Evolutionary conservation across 176 grass and related monocot genomes (phyloP).

Genomic region (Triticum urartu): DNA sequence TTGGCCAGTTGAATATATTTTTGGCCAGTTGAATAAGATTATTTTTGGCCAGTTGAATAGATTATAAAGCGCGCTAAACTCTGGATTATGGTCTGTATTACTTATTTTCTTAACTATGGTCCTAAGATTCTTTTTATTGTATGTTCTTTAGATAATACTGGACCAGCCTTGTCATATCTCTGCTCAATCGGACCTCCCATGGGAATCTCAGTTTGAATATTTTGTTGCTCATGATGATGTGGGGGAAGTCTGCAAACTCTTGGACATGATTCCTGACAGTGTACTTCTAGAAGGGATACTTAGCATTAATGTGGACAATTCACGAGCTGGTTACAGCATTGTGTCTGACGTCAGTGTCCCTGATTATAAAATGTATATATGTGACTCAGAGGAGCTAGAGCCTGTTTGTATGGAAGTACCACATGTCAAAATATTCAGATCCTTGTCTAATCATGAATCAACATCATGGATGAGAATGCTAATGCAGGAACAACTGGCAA

Average conservation of each 20-base stretch:
- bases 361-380: conserved; percentile 69
- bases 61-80: conserved; percentile 5
- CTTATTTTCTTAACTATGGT: conserved; percentile 7
- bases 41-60: background rate
- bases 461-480: conserved; percentile 66
- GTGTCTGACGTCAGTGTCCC: conserved; percentile 16
- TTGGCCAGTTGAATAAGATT: background rate
- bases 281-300: conserved; percentile 69
- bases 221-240: conserved; percentile 65
- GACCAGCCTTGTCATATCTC: conserved; percentile 59
- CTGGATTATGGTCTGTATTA: conserved; percentile 6
- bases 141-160: conserved; percentile 72
- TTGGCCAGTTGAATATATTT: background rate
- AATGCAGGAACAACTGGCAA: conserved; percentile 73
- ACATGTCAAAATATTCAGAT: conserved; percentile 71
- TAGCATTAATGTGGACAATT: conserved; percentile 61
- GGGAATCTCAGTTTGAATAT: conserved; percentile 94
- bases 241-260: conserved; percentile 48
- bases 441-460: conserved; percentile 44
- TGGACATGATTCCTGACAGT: conserved; percentile 60
- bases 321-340: conserved; percentile 26
- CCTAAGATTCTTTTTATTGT: conserved; percentile 32
- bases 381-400: conserved; percentile 72
- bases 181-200: conserved; percentile 48
- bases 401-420: conserved; percentile 65